Evolutionary conservation across 2,329 filamentous ascomycete species (phyloP).

Genomic region (Chalaropsis thielavioides): DNA sequence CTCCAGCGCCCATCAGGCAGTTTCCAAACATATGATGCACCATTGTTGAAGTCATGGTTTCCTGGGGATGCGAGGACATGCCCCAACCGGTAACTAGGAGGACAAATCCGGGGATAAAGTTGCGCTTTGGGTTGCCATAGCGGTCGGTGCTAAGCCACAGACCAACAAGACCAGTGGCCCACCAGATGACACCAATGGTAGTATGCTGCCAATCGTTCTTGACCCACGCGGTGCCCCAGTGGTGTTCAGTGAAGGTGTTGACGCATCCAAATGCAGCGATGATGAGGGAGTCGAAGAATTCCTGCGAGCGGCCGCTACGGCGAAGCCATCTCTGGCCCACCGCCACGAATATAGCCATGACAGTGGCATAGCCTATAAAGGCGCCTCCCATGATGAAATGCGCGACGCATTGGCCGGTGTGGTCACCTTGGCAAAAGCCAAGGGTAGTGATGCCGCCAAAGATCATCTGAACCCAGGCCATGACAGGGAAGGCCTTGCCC

Average conservation of each 20-base stretch:
- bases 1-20: constrained; percentile 79
- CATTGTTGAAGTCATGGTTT: constrained; percentile 68
- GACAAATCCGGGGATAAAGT: constrained; percentile 83
- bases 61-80: constrained; percentile 85
- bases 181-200: constrained; percentile 99
- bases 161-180: constrained; percentile 80
- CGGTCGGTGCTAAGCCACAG: constrained; percentile 81
- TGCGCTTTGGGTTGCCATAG: constrained; percentile 74
- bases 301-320: constrained; percentile 72
- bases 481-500: constrained; percentile 74
- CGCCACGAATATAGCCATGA: constrained; percentile 72
- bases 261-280: constrained; percentile 93
- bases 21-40: constrained; percentile 86
- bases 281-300: constrained; percentile 86
- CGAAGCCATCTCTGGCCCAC: constrained; percentile 81
- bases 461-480: constrained; percentile 85
- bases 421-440: constrained; percentile 85
- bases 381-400: constrained; percentile 99
- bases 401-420: constrained; percentile 80
- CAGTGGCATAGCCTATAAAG: constrained; percentile 84
- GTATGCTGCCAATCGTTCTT: constrained; percentile 95
- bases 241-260: constrained; percentile 96
- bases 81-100: constrained; percentile 87
- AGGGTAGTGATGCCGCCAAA: constrained; percentile 87
- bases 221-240: constrained; percentile 81